A percentile compares a stretch with the other conserved stretches of the same genome.
phyloP scores from a whole-genome alignment of 2,329 filamentous ascomycete genomes.

The Ambrosiella xylebori region DNA sequence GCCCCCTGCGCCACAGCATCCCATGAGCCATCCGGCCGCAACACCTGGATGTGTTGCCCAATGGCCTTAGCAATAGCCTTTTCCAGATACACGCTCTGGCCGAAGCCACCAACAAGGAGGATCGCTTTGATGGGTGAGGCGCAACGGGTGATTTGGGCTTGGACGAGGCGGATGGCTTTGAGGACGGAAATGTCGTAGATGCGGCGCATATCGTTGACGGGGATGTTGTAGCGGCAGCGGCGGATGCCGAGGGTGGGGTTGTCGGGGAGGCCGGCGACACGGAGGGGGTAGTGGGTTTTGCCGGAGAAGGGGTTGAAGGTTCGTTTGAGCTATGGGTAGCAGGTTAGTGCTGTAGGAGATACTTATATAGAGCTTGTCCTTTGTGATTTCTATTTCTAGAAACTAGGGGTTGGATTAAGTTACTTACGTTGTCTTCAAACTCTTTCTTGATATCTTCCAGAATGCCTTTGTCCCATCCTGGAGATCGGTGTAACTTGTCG shows the following conservation, averaged over 20 bases:
- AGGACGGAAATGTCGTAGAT: conserved; percentile 16
- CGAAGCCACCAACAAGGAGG: conserved; percentile 32
- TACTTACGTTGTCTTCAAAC: conserved; percentile 25
- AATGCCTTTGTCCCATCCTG: conserved; percentile 26
- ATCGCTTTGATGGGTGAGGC: conserved; percentile 27
- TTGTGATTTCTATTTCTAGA: background rate
- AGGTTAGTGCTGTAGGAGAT: background rate
- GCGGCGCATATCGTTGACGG: conserved; percentile 22
- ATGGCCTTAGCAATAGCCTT: conserved; percentile 23
- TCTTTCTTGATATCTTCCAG: conserved; percentile 24
- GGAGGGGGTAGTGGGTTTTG: conserved; percentile 24
- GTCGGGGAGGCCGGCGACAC: conserved; percentile 20
- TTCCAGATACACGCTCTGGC: conserved; percentile 28
- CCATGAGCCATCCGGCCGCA: conserved; percentile 33
- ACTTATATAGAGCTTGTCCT: background rate
- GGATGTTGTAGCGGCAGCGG: conserved; percentile 23
- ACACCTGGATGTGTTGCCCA: conserved; percentile 22
- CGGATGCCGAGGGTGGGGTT: conserved; percentile 24
- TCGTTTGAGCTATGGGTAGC: conserved; percentile 20
- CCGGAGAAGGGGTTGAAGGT: conserved; percentile 18
- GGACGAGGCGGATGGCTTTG: conserved; percentile 16
- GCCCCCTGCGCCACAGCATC: conserved; percentile 34
- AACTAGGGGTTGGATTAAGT: conserved; percentile 14
- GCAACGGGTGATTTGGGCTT: conserved; percentile 26
- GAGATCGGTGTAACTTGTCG: conserved; percentile 25